Percentiles rank a stretch among this genome's conserved stretches.
These are phyloP conservation scores for Vaccinium darrowii DNA, from an alignment of 148 eudicot genomes.

Conservation along the genomic window DNA sequence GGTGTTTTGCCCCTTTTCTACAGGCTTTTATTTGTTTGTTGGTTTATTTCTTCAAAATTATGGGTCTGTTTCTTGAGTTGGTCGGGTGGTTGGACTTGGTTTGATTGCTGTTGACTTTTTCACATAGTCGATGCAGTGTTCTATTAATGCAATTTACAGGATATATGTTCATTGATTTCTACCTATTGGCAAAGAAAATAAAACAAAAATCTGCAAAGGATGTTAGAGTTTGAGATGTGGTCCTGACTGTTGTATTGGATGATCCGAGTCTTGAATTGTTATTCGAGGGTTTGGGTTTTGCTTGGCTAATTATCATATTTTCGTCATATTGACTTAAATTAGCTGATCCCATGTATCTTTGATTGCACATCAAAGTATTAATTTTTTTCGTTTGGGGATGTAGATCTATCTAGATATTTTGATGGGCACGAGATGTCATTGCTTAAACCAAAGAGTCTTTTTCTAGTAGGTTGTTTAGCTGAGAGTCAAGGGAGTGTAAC, in stretches of 20 bases:
- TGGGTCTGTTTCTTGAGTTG: not conserved
- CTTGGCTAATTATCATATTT: not conserved
- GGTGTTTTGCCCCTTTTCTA: not conserved
- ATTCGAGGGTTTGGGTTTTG: not conserved
- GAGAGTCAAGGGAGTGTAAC: not conserved
- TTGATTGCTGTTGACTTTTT: not conserved
- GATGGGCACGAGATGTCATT: not conserved
- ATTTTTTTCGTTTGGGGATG: no score
- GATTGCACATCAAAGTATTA: not conserved
- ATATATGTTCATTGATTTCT: not conserved
- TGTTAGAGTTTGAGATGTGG: not conserved
- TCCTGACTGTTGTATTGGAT: not conserved
- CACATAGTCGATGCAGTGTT: not conserved
- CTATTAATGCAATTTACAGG: not conserved
- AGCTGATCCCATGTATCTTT: not conserved
- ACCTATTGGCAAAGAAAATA: not conserved
- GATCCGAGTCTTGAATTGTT: not conserved
- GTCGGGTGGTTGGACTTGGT: not conserved
- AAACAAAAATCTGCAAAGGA: not conserved
- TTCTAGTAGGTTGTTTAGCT: not conserved
- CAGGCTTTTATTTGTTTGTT: not conserved
- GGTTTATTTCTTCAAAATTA: not conserved
- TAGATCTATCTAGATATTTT: no score
- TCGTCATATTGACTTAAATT: not conserved
- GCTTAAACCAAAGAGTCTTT: not conserved